Percentiles rank a stretch among this genome's conserved stretches.
phyloP scores from a whole-genome alignment of 2,329 filamentous ascomycete genomes.

The Elsinoe ampelina region DNA sequence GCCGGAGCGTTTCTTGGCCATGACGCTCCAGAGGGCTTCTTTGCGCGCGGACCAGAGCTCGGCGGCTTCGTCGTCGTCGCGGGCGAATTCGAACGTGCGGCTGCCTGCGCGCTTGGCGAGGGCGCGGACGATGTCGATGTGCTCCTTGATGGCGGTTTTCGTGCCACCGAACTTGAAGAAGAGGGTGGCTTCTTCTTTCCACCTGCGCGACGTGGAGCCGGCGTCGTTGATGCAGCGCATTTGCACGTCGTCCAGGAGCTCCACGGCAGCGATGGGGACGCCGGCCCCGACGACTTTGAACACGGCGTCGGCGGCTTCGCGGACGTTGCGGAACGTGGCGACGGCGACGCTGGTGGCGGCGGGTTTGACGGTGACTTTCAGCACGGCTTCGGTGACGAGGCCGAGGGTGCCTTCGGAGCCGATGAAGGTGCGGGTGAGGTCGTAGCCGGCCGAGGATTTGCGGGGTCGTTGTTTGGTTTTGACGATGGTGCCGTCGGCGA shows the following conservation, averaged over 20 bases:
- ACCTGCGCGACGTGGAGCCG: slow-evolving; percentile 53
- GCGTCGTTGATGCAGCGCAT: slow-evolving; percentile 66
- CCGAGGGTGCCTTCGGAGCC: slow-evolving; percentile 87
- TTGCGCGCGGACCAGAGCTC: slow-evolving; percentile 71
- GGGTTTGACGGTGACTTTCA: slow-evolving; percentile 77
- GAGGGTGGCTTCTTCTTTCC: slow-evolving; percentile 61
- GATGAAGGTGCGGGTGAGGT: slow-evolving; percentile 81
- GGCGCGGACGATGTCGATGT: slow-evolving; percentile 58
- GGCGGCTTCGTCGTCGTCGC: slow-evolving; percentile 52
- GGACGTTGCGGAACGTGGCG: slow-evolving; percentile 53
- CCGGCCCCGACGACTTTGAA: slow-evolving; percentile 69
- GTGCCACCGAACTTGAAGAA: slow-evolving; percentile 71
- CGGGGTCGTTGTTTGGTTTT: slow-evolving; percentile 80
- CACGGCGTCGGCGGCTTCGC: slow-evolving; percentile 69
- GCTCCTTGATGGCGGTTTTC: slow-evolving; percentile 62
- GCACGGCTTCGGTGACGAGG: slow-evolving; percentile 79
- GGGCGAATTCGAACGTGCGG: slow-evolving; percentile 61
- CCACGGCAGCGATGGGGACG: slow-evolving; percentile 80
- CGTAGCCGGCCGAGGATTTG: slow-evolving; percentile 86
- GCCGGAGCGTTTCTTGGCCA: slow-evolving; percentile 52
- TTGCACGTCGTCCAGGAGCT: slow-evolving; percentile 85
- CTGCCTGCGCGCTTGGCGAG: slow-evolving; percentile 51
- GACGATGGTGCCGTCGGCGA: slow-evolving; percentile 82
- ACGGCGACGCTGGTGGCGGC: slow-evolving; percentile 74
- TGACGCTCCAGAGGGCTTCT: slow-evolving; percentile 63